Base-by-base conservation (phyloP, 805 yeast species). In the Wickerhamiella allomyrinae region DNA sequence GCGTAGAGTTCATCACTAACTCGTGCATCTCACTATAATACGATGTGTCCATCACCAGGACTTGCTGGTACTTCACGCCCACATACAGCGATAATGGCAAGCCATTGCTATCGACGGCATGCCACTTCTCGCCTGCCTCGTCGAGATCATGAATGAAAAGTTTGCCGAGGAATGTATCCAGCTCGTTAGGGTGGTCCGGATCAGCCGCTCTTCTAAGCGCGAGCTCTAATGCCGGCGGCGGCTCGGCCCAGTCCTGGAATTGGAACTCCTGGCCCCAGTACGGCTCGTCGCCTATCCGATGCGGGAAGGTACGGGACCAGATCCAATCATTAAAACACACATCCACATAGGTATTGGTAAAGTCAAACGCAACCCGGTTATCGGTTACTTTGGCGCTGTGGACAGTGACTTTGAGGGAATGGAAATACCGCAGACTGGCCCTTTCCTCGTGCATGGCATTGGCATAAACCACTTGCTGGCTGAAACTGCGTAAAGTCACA, bases 261-360 rank as follows among this genome's bases (percentile, higher is more conserved):
- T 69, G 61, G 54, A 82, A 80, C 36, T 68, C 73, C 53, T 87
- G 95, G 54, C 86, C 74, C 91, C 95, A 87, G 55, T 83, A 83
- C 1, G 94, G 87, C 42, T 69, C 68, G 0, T 57, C 49, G 37
- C 70, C 63, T 29, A 66, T 62, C 0, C 78, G 78, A 21, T 46
- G 44, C 6, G 73, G 65, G 2, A 86, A 77, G 0, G 95, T 83
- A 49, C 85, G 66, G 29, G 81, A 83, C 84, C 89, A 80, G 0
- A 79, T 74, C 37, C 73, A 67, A 15, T 73, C 77, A 79, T 91
- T 80, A 57, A 83, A 67, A 14, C 70, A 62, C 2, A 86, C 65
- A 51, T 85, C 95, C 2, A 81, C 74, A 53, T 82, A 87, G 2
- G 60, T 49, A 31, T 58, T 56, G n/a, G 40, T 33, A 24, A 56